Percentiles rank a stretch among this genome's conserved stretches.
phyloP scores from a whole-genome alignment of 371 early-diverging fungal genomes.

The Mucor plumbeus region DNA sequence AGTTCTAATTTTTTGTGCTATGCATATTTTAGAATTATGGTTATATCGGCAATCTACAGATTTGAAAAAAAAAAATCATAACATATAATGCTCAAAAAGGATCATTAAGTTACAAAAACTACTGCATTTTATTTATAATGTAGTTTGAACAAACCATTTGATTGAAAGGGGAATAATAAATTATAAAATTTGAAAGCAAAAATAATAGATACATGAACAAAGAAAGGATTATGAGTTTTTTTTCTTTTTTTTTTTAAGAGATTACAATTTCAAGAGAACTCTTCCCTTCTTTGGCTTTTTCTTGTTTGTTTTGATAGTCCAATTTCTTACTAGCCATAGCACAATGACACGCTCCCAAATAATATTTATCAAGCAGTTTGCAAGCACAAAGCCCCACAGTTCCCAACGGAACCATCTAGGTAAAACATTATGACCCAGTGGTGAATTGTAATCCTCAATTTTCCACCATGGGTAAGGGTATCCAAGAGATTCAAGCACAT shows the following conservation, averaged over 20 bases:
- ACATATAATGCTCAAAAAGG: background rate
- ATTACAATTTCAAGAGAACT: constrained; percentile 36
- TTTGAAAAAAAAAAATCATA: background rate
- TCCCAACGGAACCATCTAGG: constrained; percentile 62
- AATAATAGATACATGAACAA: background rate
- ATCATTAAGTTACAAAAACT: background rate
- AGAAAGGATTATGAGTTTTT: background rate
- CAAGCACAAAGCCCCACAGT: constrained; percentile 52
- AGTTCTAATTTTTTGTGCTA: too few relatives aligned
- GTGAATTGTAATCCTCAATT: constrained; percentile 61
- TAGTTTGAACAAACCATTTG: background rate
- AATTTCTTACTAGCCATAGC: constrained; percentile 54
- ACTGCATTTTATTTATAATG: too few relatives aligned
- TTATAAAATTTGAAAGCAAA: background rate
- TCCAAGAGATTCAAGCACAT: constrained; percentile 45
- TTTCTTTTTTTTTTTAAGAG: too few relatives aligned
- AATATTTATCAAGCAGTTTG: constrained; percentile 43
- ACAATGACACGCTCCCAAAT: constrained; percentile 63
- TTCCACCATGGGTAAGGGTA: constrained; percentile 44
- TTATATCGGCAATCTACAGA: too few relatives aligned
- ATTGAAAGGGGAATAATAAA: background rate
- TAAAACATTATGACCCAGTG: constrained; percentile 71
- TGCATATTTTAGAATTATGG: too few relatives aligned
- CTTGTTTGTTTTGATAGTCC: constrained; percentile 32
- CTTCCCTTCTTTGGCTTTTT: constrained; percentile 33